Conservation (phyloP, 2,329 filamentous ascomycete species). For the Eutypella sp. region DNA sequence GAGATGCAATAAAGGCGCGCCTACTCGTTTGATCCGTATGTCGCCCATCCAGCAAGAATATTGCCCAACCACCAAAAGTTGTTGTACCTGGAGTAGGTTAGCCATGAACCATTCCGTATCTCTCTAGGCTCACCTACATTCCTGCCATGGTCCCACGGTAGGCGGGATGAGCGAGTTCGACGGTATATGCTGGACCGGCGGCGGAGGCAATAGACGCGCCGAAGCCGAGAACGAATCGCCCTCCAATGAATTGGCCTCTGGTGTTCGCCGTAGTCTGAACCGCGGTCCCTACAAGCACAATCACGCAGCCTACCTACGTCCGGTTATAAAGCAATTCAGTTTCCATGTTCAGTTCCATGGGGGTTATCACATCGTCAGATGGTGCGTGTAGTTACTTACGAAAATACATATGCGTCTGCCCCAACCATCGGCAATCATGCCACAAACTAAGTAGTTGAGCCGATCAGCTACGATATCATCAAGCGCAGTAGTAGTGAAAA, state of each 20-base stretch:
- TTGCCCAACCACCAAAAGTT: slow-evolving; percentile 45
- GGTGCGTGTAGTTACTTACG: slow-evolving; percentile 12
- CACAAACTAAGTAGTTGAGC: slow-evolving; percentile 31
- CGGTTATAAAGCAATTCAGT: too few relatives aligned
- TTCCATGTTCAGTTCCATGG: too few relatives aligned
- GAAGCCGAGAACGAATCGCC: slow-evolving; percentile 50
- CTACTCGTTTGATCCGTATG: slow-evolving; percentile 33
- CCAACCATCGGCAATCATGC: slow-evolving; percentile 44
- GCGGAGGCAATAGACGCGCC: slow-evolving; percentile 56
- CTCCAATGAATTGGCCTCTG: slow-evolving; percentile 49
- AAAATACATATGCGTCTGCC: slow-evolving; percentile 53
- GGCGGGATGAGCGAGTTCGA: slow-evolving; percentile 58
- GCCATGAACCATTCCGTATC: too few relatives aligned
- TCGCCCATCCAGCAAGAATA: slow-evolving; percentile 50
- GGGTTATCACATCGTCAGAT: too few relatives aligned
- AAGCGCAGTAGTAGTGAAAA: too few relatives aligned
- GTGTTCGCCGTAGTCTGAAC: slow-evolving; percentile 43
- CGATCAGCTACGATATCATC: too few relatives aligned
- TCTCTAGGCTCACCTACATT: slow-evolving; percentile 48
- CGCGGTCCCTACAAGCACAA: slow-evolving; percentile 47
- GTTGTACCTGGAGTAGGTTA: slow-evolving; percentile 25
- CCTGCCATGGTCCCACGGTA: slow-evolving; percentile 58
- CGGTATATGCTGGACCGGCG: slow-evolving; percentile 58
- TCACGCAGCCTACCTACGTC: slow-evolving; percentile 38
- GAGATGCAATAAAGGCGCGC: background rate